Conservation (phyloP, 768 basidiomycete species). For the Clavaria fumosa region DNA sequence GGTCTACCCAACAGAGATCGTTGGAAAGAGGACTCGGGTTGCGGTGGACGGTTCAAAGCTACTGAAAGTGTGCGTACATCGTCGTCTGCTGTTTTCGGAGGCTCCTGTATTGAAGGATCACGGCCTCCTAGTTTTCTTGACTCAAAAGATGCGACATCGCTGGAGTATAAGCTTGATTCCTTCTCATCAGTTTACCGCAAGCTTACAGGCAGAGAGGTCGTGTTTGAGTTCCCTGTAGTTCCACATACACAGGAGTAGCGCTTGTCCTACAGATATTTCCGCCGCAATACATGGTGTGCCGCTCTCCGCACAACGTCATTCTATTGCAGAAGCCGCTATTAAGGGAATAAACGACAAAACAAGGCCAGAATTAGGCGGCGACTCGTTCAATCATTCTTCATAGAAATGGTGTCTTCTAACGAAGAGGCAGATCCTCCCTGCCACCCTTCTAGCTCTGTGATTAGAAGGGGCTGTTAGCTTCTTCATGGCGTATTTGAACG, state of each 20-base stretch:
- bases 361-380: too few relatives aligned
- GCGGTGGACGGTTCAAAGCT: slow-evolving; percentile 88
- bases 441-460: too few relatives aligned
- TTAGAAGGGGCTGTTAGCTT: too few relatives aligned
- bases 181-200: slow-evolving; percentile 95
- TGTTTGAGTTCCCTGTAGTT: slow-evolving; percentile 80
- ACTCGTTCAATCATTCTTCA: too few relatives aligned
- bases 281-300: too few relatives aligned
- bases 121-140: slow-evolving; percentile 66
- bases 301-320: too few relatives aligned
- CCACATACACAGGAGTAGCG: slow-evolving; percentile 42
- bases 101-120: too few relatives aligned
- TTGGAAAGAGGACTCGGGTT: slow-evolving; percentile 94
- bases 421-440: too few relatives aligned
- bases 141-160: slow-evolving; percentile 91
- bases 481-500: too few relatives aligned
- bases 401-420: too few relatives aligned
- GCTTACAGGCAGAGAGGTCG: slow-evolving; percentile 93
- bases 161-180: slow-evolving; percentile 99
- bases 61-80: slow-evolving; percentile 79
- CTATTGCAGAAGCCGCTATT: too few relatives aligned
- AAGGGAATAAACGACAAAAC: too few relatives aligned
- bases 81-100: background rate
- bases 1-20: slow-evolving; percentile 97
- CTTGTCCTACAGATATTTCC: slow-evolving; percentile 8